Evolutionary conservation across 2,329 filamentous ascomycete species (phyloP), one percentile per base, ranked within the genome.

Genomic region (Colletotrichum gloeosporioides): DNA sequence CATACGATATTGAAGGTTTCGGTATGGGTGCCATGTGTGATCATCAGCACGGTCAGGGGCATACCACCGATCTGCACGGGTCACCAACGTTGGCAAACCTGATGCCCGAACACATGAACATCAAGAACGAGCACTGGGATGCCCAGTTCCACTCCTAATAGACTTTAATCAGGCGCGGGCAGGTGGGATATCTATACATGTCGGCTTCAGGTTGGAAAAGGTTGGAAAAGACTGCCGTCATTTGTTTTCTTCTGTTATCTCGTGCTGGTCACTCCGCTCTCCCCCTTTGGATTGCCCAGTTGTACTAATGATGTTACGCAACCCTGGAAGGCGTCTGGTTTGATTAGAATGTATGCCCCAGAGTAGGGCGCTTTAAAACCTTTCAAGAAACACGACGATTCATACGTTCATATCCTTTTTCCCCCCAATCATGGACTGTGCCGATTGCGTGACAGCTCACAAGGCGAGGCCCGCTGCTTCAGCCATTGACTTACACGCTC

Each of bases 121-220:
- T 86, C 62, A 86, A 86, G 79, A 81, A 81, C 27, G 85, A 86
- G 74, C 78, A 82, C 4, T 84, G 83, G 82, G 83, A 83, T 32
- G 63, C 76, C 13, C 79, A 78, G 29, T 76, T 71, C 2, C 76
- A 69, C n/a, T 31, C 65, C 27, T 76, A 55, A 71, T 59, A 39
- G 16, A 32, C 3, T 27, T 25, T 27, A 13, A 27, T 7, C 34
- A 57, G 31, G 13, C 27, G 9, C 18, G 36, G 66, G 25, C 32
- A 1, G 67, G 32, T 22, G 55, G 16, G 61, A 53, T 36, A 49
- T 73, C 39, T 69, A 63, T 63, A 62, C 67, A 69, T 68, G 61
- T 67, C 22, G 66, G 61, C 18, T 66, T 12, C 75, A 62, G 67
- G 55, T 63, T 71, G 59, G 64, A 34, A 64, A 39, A 53, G 55